Evolutionary conservation across 1,139 yeast genomes (phyloP).

Genomic region (Meyerozyma guilliermondii): DNA sequence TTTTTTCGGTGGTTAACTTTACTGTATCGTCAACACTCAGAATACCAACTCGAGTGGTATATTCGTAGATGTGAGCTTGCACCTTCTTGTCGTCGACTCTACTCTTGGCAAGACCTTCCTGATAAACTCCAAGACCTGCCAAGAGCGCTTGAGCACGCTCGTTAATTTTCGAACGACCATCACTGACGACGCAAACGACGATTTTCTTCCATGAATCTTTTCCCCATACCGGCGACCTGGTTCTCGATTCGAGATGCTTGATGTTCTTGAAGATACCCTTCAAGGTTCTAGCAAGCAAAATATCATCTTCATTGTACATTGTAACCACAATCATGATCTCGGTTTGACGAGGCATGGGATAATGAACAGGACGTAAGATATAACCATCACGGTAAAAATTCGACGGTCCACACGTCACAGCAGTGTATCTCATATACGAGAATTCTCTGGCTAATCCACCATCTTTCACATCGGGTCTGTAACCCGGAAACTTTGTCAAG

Average conservation of each 20-base stretch:
- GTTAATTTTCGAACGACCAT: constrained; percentile 45
- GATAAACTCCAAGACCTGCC: constrained; percentile 46
- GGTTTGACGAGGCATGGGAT: constrained; percentile 41
- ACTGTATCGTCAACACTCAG: constrained; percentile 43
- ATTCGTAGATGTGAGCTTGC: constrained; percentile 44
- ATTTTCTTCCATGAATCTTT: constrained; percentile 47
- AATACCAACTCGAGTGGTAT: constrained; percentile 45
- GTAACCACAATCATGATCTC: constrained; percentile 45
- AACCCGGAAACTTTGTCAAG: constrained; percentile 40
- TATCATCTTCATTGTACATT: constrained; percentile 47
- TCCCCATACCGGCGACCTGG: constrained; percentile 42
- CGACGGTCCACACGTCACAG: constrained; percentile 48
- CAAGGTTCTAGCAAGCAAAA: constrained; percentile 40
- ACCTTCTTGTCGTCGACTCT: constrained; percentile 43
- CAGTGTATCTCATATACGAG: constrained; percentile 46
- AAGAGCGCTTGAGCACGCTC: constrained; percentile 45
- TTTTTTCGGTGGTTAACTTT: constrained; percentile 43
- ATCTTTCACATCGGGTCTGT: constrained; percentile 26
- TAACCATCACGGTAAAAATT: constrained; percentile 43
- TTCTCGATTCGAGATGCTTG: constrained; percentile 42
- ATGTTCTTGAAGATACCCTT: constrained; percentile 46
- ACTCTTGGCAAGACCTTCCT: constrained; percentile 46
- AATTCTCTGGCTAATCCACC: constrained; percentile 44
- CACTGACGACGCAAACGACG: constrained; percentile 45
- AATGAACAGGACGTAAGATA: constrained; percentile 42